phyloP scores from a whole-genome alignment of 129 eudicot species.

The Flaveria brownii region DNA sequence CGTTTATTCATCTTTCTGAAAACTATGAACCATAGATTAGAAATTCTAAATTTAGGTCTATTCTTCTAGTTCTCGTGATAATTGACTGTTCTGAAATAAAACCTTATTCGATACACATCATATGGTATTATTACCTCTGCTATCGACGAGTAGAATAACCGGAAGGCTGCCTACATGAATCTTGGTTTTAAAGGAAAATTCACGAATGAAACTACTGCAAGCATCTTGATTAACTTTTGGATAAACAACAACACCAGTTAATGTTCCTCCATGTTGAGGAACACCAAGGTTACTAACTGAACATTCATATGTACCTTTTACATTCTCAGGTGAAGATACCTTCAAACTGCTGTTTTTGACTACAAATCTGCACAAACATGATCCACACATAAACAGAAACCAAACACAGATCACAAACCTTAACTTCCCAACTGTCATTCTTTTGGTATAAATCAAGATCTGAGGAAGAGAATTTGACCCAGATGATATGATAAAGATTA shows the following conservation, averaged over 20 bases:
- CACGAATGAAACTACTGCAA: constrained; percentile 48
- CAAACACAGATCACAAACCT: constrained; percentile 37
- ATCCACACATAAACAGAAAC: constrained; percentile 37
- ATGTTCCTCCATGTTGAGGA: constrained; percentile 69
- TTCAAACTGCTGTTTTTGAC: constrained; percentile 69
- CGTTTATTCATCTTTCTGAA: too few species aligned
- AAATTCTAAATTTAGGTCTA: too few species aligned
- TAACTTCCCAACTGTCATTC: constrained; percentile 39
- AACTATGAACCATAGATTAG: too few species aligned
- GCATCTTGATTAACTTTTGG: constrained; percentile 54
- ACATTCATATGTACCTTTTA: constrained; percentile 59
- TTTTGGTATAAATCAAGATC: not conserved
- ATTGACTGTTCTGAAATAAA: too few species aligned
- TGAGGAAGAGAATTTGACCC: constrained; percentile 12
- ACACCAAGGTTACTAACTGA: constrained; percentile 74
- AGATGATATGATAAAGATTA: constrained; percentile 6
- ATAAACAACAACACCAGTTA: constrained; percentile 56
- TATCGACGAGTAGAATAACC: constrained; percentile 63
- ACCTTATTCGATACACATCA: too few species aligned
- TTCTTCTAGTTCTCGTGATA: too few species aligned
- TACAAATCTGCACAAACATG: constrained; percentile 59
- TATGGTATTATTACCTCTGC: constrained; percentile 48
- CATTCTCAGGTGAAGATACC: constrained; percentile 57
- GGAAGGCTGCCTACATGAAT: constrained; percentile 57
- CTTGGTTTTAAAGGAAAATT: constrained; percentile 46